Conservation (phyloP, 331 rosid genomes). For the Spiraea crenata region DNA sequence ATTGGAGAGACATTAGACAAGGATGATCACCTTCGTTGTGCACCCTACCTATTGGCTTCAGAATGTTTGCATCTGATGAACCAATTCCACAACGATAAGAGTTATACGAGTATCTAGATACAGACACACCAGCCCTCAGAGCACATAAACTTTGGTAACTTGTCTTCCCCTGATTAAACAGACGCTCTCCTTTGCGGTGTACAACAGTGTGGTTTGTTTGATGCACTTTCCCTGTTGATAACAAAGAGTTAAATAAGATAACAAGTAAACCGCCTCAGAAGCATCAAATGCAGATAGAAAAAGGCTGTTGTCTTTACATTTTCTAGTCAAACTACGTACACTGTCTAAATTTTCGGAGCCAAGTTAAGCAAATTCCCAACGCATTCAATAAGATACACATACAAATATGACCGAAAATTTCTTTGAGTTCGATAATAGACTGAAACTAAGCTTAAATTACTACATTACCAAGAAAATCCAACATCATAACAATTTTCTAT, state of each 20-base stretch:
- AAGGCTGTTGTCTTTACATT: background rate
- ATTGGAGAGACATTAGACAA: slow-evolving; percentile 26
- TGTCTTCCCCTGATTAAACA: slow-evolving; percentile 22
- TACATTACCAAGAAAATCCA: background rate
- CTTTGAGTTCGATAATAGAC: background rate
- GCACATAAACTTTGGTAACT: slow-evolving; percentile 16
- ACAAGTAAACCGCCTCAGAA: background rate
- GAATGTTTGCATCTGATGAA: slow-evolving; percentile 33
- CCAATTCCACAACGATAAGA: slow-evolving; percentile 27
- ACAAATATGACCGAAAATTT: background rate
- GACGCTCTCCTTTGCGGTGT: slow-evolving; percentile 33
- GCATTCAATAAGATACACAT: background rate
- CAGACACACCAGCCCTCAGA: slow-evolving; percentile 27
- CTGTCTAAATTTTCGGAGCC: background rate
- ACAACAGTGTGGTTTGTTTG: slow-evolving; percentile 39
- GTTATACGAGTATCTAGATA: slow-evolving; percentile 30
- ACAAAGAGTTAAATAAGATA: slow-evolving; percentile 7
- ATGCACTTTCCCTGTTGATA: slow-evolving; percentile 54
- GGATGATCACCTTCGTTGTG: slow-evolving; percentile 20
- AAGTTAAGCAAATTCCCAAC: background rate
- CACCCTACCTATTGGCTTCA: slow-evolving; percentile 30
- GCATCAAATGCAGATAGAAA: background rate
- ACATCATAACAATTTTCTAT: background rate
- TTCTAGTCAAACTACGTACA: background rate
- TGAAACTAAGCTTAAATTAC: background rate